Percentiles rank a stretch among this genome's conserved stretches.
phyloP scores from a whole-genome alignment of 805 yeast genomes.

The Groenewaldozyma salmanticensis region DNA sequence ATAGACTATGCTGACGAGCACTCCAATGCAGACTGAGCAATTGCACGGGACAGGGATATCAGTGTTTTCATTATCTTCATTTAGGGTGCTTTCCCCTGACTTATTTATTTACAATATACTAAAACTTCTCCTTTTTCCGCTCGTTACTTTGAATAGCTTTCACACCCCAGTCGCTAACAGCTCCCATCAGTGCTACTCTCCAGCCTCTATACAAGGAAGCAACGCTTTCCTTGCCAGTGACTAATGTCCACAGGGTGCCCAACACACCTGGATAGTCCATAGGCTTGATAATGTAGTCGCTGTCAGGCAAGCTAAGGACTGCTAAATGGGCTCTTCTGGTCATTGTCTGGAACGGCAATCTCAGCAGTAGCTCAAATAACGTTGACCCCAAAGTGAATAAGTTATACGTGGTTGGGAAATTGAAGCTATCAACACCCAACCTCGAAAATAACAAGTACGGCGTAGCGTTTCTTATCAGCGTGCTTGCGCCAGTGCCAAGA shows the following conservation, averaged over 20 bases:
- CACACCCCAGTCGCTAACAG: slow-evolving; percentile 72
- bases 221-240: slow-evolving; percentile 34
- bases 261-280: slow-evolving; percentile 47
- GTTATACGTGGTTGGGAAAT: slow-evolving; percentile 52
- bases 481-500: slow-evolving; percentile 50
- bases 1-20: slow-evolving; percentile 12
- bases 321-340: slow-evolving; percentile 75
- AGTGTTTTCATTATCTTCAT: too few species aligned
- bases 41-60: too few species aligned
- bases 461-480: slow-evolving; percentile 53
- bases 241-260: slow-evolving; percentile 42
- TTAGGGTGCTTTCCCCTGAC: too few species aligned
- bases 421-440: slow-evolving; percentile 57
- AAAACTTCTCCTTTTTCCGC: slow-evolving; percentile 15
- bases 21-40: too few species aligned
- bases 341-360: slow-evolving; percentile 80
- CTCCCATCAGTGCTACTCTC: slow-evolving; percentile 75
- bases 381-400: slow-evolving; percentile 51
- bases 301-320: slow-evolving; percentile 32
- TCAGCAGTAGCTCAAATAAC: slow-evolving; percentile 58
- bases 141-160: slow-evolving; percentile 14
- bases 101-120: not conserved
- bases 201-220: slow-evolving; percentile 73
- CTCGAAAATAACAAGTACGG: slow-evolving; percentile 53
- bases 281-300: slow-evolving; percentile 45